Evolutionary conservation across 2,329 filamentous ascomycete genomes (phyloP).

Genomic region (Fusarium haematococcum): DNA sequence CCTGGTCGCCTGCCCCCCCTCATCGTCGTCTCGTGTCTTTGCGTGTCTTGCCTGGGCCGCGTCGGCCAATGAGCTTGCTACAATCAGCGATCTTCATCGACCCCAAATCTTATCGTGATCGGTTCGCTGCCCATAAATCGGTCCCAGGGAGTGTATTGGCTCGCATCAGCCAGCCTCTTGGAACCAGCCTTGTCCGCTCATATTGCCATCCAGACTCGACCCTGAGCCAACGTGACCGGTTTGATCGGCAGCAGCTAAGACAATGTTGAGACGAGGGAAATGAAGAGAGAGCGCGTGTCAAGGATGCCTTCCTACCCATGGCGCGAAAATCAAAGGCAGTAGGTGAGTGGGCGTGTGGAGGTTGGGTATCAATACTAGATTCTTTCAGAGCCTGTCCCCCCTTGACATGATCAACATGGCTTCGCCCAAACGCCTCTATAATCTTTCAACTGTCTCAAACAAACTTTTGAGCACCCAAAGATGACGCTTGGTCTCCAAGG

Average conservation of each 20-base stretch:
- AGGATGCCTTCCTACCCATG: not conserved
- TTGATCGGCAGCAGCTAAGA: not conserved
- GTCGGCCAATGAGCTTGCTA: constrained; percentile 50
- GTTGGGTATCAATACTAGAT: constrained; percentile 35
- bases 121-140: constrained; percentile 51
- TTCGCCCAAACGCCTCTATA: constrained; percentile 33
- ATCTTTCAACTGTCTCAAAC: constrained; percentile 12
- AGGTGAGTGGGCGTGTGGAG: not conserved
- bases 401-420: constrained; percentile 28
- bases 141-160: constrained; percentile 52
- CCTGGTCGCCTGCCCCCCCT: constrained; percentile 8
- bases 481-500: constrained; percentile 7
- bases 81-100: constrained; percentile 56
- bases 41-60: constrained; percentile 46
- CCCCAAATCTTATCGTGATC: constrained; percentile 52
- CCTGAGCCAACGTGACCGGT: constrained; percentile 7
- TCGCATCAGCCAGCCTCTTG: constrained; percentile 49
- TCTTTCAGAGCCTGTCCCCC: constrained; percentile 16
- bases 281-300: not conserved
- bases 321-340: constrained; percentile 29
- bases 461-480: constrained; percentile 1
- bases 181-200: constrained; percentile 46
- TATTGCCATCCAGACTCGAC: constrained; percentile 55
- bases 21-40: constrained; percentile 24
- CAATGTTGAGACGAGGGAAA: not conserved